Evolutionary conservation across 306 rosid genomes (phyloP), one percentile per base, ranked within the genome.

Genomic region (Dalbergia cultrata): DNA sequence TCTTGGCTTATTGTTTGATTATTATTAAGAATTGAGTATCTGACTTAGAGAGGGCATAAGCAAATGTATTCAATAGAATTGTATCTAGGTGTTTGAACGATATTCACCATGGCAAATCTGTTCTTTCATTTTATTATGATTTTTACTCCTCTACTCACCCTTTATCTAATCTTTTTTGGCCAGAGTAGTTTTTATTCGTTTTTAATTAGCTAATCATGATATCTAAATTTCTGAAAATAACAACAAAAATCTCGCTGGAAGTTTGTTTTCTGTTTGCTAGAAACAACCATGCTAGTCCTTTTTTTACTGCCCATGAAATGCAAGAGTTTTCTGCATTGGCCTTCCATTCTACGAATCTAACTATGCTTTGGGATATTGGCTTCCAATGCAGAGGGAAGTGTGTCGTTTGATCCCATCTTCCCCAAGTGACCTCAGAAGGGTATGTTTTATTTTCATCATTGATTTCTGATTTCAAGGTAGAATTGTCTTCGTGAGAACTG

Each of bases 371-470:
- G 54, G 45, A 72, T 49, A 74, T 83, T 85, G 31, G 54, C 67
- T 12, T 76, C 39, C 88, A 52, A 69, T 88, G 87, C 86, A 95
- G 99, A 91, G 98, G 86, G 99, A 95, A 81, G 92, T 93, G 47
- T 93, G 99, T 80, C 93, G 81, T 81, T 85, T 93, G 78, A 84
- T 90, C 84, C 94, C 99, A 80, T 87, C 96, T 75, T 90, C 97
- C 81, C 65, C 86, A 3, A 83, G 85, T 19, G 97, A 95, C 76
- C 83, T 78, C 56, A 90, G 76, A 88, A 92, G 98, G 85, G 99
- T 93, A 86, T 84, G 93, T 79, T 77, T 66, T 80, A 84, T 67
- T 60, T 41, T 63, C 47, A 45, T 13, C 18, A 41, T 67, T 73
- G 71, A 58, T 67, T 69, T 67, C 70, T 75, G 57, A 81, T 71